phyloP scores from a whole-genome alignment of 2,329 filamentous ascomycete species.

The Fusarium incarnatum region DNA sequence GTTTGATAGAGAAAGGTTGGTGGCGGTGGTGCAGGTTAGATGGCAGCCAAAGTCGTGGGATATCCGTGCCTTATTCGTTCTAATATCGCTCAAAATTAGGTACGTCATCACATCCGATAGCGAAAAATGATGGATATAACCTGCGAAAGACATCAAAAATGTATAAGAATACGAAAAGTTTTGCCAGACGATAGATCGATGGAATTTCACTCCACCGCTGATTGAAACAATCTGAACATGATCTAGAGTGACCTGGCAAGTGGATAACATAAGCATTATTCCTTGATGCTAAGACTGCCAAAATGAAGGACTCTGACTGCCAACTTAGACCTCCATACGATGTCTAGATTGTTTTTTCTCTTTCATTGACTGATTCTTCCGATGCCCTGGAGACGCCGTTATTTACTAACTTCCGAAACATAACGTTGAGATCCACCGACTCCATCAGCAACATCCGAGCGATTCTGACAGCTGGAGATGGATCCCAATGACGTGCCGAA shows the following conservation, averaged over 20 bases:
- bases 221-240: not conserved
- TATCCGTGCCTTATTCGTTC: not conserved
- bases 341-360: accelerated
- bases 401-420: constrained; percentile 17
- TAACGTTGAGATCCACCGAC: constrained; percentile 6
- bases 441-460: constrained; percentile 17
- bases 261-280: not conserved
- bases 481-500: constrained; percentile 9
- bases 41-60: not conserved
- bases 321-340: not conserved
- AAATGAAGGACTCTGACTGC: no score
- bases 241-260: not conserved
- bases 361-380: not conserved
- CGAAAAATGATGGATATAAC: not conserved
- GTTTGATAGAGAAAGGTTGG: not conserved
- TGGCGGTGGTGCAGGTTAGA: not conserved
- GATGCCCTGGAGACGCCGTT: not conserved
- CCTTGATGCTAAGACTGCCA: not conserved
- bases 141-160: not conserved
- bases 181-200: not conserved
- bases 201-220: accelerated
- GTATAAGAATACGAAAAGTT: not conserved
- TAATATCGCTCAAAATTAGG: not conserved
- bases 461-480: constrained; percentile 17
- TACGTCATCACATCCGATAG: not conserved